Evolutionary conservation across 495 filamentous ascomycete species (phyloP).

Genomic region (Daldinia grandis): DNA sequence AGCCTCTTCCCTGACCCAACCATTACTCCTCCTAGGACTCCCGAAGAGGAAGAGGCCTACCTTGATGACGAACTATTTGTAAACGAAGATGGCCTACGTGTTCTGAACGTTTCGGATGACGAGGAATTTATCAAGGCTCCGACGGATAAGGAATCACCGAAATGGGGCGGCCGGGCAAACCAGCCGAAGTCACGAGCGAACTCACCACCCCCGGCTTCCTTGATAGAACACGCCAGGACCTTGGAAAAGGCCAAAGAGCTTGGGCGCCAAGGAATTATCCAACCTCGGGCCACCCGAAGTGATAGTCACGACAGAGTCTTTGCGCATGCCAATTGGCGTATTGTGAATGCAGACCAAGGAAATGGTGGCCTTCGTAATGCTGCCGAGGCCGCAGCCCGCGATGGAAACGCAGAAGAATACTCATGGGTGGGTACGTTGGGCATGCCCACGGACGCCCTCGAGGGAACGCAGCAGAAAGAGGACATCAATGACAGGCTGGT

Average conservation of each 20-base stretch:
- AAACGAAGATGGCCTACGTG: conserved; percentile 59
- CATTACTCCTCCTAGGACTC: conserved; percentile 67
- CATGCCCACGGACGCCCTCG: conserved; percentile 86
- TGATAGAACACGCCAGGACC: conserved; percentile 67
- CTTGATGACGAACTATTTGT: conserved; percentile 68
- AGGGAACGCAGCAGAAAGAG: conserved; percentile 70
- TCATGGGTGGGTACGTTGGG: conserved; percentile 91
- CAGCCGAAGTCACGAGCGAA: conserved; percentile 78
- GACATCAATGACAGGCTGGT: conserved; percentile 82
- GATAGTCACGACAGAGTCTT: conserved; percentile 70
- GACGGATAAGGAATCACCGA: conserved; percentile 70
- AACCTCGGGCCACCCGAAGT: conserved; percentile 57
- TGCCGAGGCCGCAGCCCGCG: conserved; percentile 74
- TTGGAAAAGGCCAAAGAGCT: conserved; percentile 63
- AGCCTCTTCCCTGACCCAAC: conserved; percentile 56
- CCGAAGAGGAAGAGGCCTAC: conserved; percentile 58
- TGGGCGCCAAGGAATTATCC: conserved; percentile 56
- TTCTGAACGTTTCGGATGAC: conserved; percentile 48
- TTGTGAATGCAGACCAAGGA: conserved; percentile 84
- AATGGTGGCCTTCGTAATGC: conserved; percentile 92
- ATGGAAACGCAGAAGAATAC: conserved; percentile 69
- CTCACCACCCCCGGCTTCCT: conserved; percentile 73
- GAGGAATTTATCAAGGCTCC: conserved; percentile 54
- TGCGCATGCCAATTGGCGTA: conserved; percentile 76
- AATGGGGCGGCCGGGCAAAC: conserved; percentile 73